Base-by-base conservation (phyloP, 495 filamentous ascomycete species). In the Lasiosphaeriaceae sp. region DNA sequence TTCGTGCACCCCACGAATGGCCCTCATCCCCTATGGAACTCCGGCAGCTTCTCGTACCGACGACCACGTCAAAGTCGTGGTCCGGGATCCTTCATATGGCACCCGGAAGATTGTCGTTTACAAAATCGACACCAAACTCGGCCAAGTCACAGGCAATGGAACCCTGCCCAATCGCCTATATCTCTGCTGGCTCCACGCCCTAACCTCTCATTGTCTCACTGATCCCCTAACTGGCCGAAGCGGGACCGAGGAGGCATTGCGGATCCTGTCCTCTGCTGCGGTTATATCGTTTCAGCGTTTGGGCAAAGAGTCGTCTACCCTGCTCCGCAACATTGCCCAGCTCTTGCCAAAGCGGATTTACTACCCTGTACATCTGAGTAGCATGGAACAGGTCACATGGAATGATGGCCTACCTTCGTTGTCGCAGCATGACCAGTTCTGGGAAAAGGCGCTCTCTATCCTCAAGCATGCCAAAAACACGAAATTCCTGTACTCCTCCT, bases 191-290 rank as follows among this genome's bases (percentile, higher is more conserved):
- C 71, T 89, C 1, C 84, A 89, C 58, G 85, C 84, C 0, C n/a
- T 84, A 0, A 89, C 86, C 0, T 80, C 83, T 1, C 78, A 73
- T 48, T 80, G 74, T 44, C 57, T 88, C 1, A 76, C 80, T 0
- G 87, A 90, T 59, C 71, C 74, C 0, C 64, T 89, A 0, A 86
- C 82, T 0, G 53, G 60, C 0, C 73, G 68, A 22, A 89, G 83
- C 2, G 87, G 87, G 0, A 88, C 83, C 0, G 86, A 89, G 55
- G 73, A 87, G 59, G 75, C 80, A 0, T 62, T 89, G 1, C 53
- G 59, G 0, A 76, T 80, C 21, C 71, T 88, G 11, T 55, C 57
- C 1, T 78, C 74, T 2, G 79, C 79, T 23, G 68, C 80, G 1
- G 58, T 81, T 0, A 60, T 72, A 47, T 87, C 84, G 0, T n/a